Base-by-base conservation (phyloP, 1,139 yeast species). In the Hanseniaspora uvarum region DNA sequence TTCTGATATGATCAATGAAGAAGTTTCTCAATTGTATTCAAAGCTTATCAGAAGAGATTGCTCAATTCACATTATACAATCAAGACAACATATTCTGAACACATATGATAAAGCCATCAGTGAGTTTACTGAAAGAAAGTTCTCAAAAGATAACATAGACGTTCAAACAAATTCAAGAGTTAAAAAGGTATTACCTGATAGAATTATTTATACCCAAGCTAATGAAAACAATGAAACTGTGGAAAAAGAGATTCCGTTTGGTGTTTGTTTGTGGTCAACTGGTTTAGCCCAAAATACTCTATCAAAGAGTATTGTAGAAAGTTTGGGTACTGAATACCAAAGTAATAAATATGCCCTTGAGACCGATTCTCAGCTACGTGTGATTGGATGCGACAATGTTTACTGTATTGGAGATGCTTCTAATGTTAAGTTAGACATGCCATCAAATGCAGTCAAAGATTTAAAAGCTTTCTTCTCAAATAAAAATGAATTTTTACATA, bases 361-460 rank as follows among this genome's bases (percentile, higher is more conserved):
- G 63, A 80, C 85, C 0, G 86, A 80, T 62, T 69, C 81, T n/a
- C 83, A 80, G 58, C 64, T 79, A 59, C 72, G 84, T 56, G 81
- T 80, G 14, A 63, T 78, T 55, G 85, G 86, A 39, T 75, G 82
- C 5, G 82, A 82, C 55, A 81, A 79, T 57, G 80, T 80, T 34
- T 80, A 80, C 60, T 85, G 85, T 3, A 76, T 80, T 60, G 85
- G 86, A 48, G 86, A 80, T 64, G 80, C 85, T 61, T 69, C 84
- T 1, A 78, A 84, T 0, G 76, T 80, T 44, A 73, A 81, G 59
- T 76, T 82, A 1, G 78, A 77, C 52, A 64, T 79, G 43, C 78
- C 80, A 7, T 76, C 72, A 36, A 79, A 78, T 59, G 72, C 80
- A 18, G 73, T 75, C 38, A 73, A 71, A 50, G 71, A 68, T 56